Conservation (phyloP, 176 grass and related monocot genomes). For the Alopecurus myosuroides region DNA sequence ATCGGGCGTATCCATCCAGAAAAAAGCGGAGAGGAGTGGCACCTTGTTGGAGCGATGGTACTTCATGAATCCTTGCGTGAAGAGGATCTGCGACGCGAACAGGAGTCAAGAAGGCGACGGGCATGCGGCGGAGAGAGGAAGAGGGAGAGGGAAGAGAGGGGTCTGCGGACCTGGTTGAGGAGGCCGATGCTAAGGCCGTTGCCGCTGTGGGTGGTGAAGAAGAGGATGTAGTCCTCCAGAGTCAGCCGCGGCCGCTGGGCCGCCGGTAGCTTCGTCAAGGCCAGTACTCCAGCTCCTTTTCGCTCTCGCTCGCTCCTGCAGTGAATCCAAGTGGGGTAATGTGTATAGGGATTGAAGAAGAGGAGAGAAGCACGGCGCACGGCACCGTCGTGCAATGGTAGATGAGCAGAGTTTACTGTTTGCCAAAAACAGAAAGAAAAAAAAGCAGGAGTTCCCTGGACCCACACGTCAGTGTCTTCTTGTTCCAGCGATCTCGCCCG, state of each 20-base stretch:
- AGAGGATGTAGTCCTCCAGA: conserved; percentile 67
- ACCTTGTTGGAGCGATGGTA: conserved; percentile 38
- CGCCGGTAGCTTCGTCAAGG: conserved; percentile 8
- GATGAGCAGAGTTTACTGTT: neutral
- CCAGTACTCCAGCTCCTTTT: neutral
- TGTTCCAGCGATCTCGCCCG: neutral
- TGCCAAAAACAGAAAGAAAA: neutral
- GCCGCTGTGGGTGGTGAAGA: conserved; percentile 47
- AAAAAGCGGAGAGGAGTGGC: neutral
- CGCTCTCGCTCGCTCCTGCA: neutral
- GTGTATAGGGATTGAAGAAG: neutral
- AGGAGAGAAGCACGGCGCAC: neutral
- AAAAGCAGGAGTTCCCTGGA: no score
- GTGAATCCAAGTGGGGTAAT: neutral
- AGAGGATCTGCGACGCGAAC: conserved; percentile 42
- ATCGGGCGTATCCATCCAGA: neutral
- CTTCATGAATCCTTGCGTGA: conserved; percentile 60
- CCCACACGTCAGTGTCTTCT: neutral
- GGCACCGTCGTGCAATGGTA: neutral
- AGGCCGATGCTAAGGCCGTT: conserved; percentile 27
- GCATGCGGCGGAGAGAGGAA: neutral
- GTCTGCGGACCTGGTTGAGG: conserved; percentile 39
- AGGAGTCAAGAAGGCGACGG: neutral
- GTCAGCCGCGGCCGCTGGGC: conserved; percentile 33
- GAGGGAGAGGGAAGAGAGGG: neutral